Percentiles rank a stretch among this genome's conserved stretches.
These are phyloP conservation scores for Gymnopilus junonius DNA, from an alignment of 768 basidiomycete genomes.

Conservation along the genomic window DNA sequence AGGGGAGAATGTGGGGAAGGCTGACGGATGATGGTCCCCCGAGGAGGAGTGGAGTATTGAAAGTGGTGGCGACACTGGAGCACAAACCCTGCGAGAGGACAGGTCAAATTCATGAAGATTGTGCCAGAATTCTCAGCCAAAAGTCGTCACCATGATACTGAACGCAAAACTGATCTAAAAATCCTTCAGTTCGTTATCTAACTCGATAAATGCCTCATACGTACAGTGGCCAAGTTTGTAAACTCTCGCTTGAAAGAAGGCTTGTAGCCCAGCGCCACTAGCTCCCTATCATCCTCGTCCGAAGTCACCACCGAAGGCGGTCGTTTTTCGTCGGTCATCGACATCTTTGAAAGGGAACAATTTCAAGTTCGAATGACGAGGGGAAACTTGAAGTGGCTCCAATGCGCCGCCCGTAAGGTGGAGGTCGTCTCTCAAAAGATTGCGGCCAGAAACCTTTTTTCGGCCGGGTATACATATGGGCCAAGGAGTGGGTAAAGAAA, in stretches of 20 bases:
- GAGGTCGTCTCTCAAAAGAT: constrained; percentile 8
- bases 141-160: constrained; percentile 65
- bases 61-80: constrained; percentile 78
- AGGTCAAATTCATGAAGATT: constrained; percentile 3
- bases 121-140: constrained; percentile 7
- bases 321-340: constrained; percentile 21
- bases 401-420: constrained; percentile 8
- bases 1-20: constrained; percentile 1
- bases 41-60: constrained; percentile 71
- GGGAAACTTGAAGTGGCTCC: constrained; percentile 10
- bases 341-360: constrained; percentile 16
- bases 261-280: constrained; percentile 71
- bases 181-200: constrained; percentile 3
- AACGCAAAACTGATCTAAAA: constrained; percentile 73
- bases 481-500: constrained; percentile 8
- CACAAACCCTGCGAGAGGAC: constrained; percentile 57
- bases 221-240: constrained; percentile 76
- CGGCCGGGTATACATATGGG: constrained; percentile 21
- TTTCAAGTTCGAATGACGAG: constrained; percentile 7
- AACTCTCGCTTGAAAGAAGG: constrained; percentile 88
- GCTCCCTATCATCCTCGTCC: constrained; percentile 67
- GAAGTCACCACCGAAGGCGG: constrained; percentile 22
- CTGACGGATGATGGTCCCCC: constrained; percentile 73
- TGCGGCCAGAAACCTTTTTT: constrained; percentile 6
- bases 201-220: constrained; percentile 20